Evolutionary conservation across 768 basidiomycete genomes (phyloP).

Genomic region (Lentinula edodes): DNA sequence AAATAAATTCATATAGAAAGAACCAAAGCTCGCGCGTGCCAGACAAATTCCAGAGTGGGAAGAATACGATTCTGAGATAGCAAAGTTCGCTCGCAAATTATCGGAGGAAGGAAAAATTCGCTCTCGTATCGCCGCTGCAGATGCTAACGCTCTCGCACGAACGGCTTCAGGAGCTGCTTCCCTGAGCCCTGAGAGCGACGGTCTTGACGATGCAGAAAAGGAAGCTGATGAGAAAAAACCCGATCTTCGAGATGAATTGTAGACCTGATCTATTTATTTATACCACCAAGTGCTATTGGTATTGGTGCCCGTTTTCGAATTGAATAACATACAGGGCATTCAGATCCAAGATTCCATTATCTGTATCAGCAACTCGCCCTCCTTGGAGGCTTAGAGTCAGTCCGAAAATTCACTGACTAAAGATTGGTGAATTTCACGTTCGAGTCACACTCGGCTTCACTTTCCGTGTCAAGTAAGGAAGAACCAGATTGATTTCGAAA

Average conservation of each 20-base stretch:
- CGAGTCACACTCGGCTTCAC: no score
- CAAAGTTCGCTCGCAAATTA: conserved; percentile 69
- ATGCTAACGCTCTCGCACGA: conserved; percentile 63
- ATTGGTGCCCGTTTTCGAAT: no score
- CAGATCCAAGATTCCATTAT: no score
- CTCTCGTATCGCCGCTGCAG: conserved; percentile 61
- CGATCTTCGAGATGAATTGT: conserved; percentile 8
- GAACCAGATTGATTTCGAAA: no score
- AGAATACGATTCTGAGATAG: conserved; percentile 86
- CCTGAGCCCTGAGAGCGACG: neutral
- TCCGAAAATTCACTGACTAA: no score
- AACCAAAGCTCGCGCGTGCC: conserved; percentile 90
- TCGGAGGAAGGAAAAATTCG: conserved; percentile 66
- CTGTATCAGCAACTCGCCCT: no score
- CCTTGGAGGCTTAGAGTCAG: no score
- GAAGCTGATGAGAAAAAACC: neutral
- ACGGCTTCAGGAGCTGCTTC: conserved; percentile 18
- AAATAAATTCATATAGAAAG: conserved; percentile 57
- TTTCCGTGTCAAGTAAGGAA: no score
- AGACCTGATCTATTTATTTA: neutral
- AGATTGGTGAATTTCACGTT: no score
- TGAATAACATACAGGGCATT: no score
- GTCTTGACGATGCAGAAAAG: neutral
- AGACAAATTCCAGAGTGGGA: conserved; percentile 98
- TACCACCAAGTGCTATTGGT: no score